Conservation (phyloP, 305 asterid genomes). For the Lippia alba region DNA sequence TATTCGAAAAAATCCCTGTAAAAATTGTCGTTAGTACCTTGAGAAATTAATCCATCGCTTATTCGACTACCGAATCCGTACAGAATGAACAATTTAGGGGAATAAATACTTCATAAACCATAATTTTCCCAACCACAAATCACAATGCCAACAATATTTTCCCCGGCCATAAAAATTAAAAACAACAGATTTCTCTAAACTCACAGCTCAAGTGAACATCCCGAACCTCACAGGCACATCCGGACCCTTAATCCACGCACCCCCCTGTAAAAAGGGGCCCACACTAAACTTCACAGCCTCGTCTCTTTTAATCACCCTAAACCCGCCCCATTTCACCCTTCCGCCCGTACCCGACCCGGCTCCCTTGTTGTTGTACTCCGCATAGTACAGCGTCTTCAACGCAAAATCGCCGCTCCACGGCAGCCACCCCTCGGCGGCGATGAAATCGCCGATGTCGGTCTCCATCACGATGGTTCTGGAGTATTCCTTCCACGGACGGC, state of each 20-base stretch:
- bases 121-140: too few species aligned
- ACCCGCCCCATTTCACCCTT: constrained; percentile 72
- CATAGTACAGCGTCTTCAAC: constrained; percentile 57
- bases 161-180: too few species aligned
- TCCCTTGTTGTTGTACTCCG: constrained; percentile 70
- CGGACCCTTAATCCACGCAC: constrained; percentile 54
- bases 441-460: constrained; percentile 63
- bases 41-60: too few species aligned
- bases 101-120: too few species aligned
- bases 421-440: constrained; percentile 70
- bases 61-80: too few species aligned
- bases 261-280: constrained; percentile 72
- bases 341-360: constrained; percentile 50
- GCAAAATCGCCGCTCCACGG: constrained; percentile 65
- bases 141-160: too few species aligned
- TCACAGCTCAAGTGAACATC: constrained; percentile 43
- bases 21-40: too few species aligned
- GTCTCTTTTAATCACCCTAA: constrained; percentile 42
- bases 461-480: constrained; percentile 78
- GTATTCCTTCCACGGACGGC: constrained; percentile 78
- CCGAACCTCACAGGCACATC: constrained; percentile 65
- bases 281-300: constrained; percentile 61
- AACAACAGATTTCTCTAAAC: neutral
- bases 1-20: too few species aligned
- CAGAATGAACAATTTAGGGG: too few species aligned